phyloP scores from a whole-genome alignment of 2,329 filamentous ascomycete genomes.

The Hypoxylon sp. region DNA sequence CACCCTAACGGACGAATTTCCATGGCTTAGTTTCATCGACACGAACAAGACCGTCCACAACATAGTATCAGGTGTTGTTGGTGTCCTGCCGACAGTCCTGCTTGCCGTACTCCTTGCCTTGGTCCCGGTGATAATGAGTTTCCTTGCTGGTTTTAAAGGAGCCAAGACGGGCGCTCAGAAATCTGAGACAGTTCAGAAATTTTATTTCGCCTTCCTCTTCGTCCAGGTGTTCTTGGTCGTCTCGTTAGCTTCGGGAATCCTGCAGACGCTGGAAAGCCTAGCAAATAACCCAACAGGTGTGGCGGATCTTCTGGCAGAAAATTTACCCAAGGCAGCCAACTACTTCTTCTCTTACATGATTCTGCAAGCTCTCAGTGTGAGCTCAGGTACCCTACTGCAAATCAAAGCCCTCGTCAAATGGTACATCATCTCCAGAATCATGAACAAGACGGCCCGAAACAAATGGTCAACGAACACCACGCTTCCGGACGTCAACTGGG shows the following conservation, averaged over 20 bases:
- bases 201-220: conserved; percentile 94
- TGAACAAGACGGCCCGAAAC: conserved; percentile 81
- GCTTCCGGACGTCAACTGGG: conserved; percentile 84
- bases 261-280: conserved; percentile 68
- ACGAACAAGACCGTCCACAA: conserved; percentile 67
- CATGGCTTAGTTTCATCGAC: conserved; percentile 76
- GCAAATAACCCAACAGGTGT: conserved; percentile 69
- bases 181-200: conserved; percentile 85
- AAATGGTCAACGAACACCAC: conserved; percentile 89
- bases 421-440: conserved; percentile 80
- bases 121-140: conserved; percentile 79
- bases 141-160: conserved; percentile 78
- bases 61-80: conserved; percentile 72
- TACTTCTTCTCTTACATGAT: conserved; percentile 99
- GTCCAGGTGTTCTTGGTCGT: conserved; percentile 95
- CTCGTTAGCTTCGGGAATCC: conserved; percentile 77
- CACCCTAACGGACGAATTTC: conserved; percentile 68
- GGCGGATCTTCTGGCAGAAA: conserved; percentile 75
- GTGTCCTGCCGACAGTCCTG: conserved; percentile 83
- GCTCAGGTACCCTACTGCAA: conserved; percentile 87
- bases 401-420: conserved; percentile 80
- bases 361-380: conserved; percentile 89
- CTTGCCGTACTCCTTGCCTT: conserved; percentile 81
- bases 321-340: conserved; percentile 86
- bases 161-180: conserved; percentile 82